phyloP scores from a whole-genome alignment of 768 basidiomycete species.

The Pseudohyphozyma bogoriensis region DNA sequence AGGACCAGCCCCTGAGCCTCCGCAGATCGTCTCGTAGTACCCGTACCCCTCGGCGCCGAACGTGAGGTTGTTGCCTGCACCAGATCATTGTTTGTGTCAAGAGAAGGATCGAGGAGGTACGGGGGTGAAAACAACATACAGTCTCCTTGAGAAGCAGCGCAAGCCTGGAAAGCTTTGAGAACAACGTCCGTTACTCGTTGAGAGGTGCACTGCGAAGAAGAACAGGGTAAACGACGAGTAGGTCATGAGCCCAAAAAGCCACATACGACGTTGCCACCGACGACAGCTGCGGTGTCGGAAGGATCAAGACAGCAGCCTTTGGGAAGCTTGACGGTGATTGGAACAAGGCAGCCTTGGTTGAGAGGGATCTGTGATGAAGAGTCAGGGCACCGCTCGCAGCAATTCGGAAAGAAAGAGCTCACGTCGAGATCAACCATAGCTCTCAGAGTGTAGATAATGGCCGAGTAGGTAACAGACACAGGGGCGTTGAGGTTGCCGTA shows the following conservation, averaged over 20 bases:
- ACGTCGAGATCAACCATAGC: conserved; percentile 30
- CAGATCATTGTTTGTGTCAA: neutral
- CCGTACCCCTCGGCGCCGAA: conserved; percentile 43
- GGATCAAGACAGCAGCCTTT: conserved; percentile 65
- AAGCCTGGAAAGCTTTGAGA: conserved; percentile 81
- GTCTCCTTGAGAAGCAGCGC: conserved; percentile 76
- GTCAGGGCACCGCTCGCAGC: neutral
- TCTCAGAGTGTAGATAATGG: conserved; percentile 38
- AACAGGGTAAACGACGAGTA: too few relatives aligned
- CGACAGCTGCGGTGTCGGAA: conserved; percentile 78
- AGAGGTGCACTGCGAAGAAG: conserved; percentile 44
- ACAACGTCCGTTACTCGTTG: conserved; percentile 91
- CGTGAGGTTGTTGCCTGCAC: conserved; percentile 15
- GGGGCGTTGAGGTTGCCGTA: conserved; percentile 64
- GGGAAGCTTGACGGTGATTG: conserved; percentile 60
- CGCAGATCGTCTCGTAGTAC: conserved; percentile 67
- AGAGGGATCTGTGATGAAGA: conserved; percentile 53
- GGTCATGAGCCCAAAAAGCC: neutral
- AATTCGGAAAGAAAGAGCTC: neutral
- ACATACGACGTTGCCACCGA: conserved; percentile 74
- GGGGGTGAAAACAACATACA: neutral
- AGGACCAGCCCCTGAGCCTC: conserved; percentile 84
- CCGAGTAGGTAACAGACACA: conserved; percentile 56
- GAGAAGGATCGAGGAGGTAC: neutral
- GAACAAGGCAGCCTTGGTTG: conserved; percentile 77